Conservation (phyloP, 2,329 filamentous ascomycete species). For the Xylariaceae sp. region DNA sequence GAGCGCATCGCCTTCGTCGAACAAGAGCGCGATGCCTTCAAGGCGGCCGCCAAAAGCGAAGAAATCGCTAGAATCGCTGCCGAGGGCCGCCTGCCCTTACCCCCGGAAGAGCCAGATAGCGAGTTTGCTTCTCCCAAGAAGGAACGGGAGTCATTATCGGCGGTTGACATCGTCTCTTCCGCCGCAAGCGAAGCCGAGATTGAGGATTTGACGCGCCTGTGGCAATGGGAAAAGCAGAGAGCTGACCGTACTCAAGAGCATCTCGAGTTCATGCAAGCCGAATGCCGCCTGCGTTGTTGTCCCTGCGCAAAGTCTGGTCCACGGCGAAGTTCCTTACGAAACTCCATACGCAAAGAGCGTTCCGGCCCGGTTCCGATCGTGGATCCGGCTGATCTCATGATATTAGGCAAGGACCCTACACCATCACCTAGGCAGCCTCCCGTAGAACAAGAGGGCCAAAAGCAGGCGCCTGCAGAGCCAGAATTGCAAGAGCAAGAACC, state of each 20-base stretch:
- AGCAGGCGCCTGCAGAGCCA: slow-evolving; percentile 18
- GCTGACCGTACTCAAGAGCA: slow-evolving; percentile 72
- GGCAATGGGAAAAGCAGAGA: slow-evolving; percentile 62
- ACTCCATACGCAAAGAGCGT: slow-evolving; percentile 42
- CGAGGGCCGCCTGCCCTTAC: slow-evolving; percentile 70
- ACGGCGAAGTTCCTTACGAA: slow-evolving; percentile 33
- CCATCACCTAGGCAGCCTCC: slow-evolving; percentile 32
- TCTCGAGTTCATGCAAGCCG: slow-evolving; percentile 74
- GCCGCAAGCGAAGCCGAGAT: slow-evolving; percentile 60
- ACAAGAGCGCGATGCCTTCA: slow-evolving; percentile 74
- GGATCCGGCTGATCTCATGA: slow-evolving; percentile 47
- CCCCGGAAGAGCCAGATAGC: slow-evolving; percentile 55
- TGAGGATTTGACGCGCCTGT: slow-evolving; percentile 55
- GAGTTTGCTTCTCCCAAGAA: slow-evolving; percentile 66
- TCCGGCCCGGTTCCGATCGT: slow-evolving; percentile 40
- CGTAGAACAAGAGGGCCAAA: slow-evolving; percentile 24
- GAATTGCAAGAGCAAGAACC: slow-evolving; percentile 9
- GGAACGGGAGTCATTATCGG: slow-evolving; percentile 50
- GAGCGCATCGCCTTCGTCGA: slow-evolving; percentile 68
- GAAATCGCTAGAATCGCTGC: slow-evolving; percentile 73
- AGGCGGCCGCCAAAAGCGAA: slow-evolving; percentile 71
- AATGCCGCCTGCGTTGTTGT: slow-evolving; percentile 71
- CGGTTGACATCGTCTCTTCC: slow-evolving; percentile 57
- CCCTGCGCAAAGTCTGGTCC: slow-evolving; percentile 52
- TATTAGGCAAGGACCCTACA: slow-evolving; percentile 42